Conservation (phyloP, 129 eudicot species). For the Flaveria sonorensis region DNA sequence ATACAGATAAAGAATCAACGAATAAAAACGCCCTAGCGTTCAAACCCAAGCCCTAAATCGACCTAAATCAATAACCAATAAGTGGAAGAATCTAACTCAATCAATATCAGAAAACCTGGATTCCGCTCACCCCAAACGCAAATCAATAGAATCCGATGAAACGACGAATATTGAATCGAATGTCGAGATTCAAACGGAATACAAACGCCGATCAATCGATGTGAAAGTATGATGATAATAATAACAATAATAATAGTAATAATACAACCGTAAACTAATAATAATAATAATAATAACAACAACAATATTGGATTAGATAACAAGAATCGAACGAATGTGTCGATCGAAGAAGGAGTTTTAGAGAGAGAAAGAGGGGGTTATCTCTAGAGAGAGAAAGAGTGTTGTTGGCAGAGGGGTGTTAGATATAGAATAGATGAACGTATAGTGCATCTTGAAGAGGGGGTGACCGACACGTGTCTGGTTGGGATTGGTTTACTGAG, state of each 20-base stretch:
- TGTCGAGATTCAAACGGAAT: conserved; percentile 3
- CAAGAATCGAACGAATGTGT: conserved; percentile 29
- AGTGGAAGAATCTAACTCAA: conserved; percentile 30
- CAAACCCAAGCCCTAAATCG: conserved; percentile 20
- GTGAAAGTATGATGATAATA: conserved; percentile 17
- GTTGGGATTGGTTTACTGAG: conserved; percentile 27
- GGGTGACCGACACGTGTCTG: conserved; percentile 40
- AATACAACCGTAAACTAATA: conserved; percentile 19
- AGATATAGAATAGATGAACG: conserved; percentile 14
- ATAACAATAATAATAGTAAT: not conserved
- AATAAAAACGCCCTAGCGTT: conserved; percentile 24
- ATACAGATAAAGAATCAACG: conserved; percentile 52
- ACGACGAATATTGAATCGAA: conserved; percentile 1
- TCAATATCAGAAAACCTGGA: conserved; percentile 32
- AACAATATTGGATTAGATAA: not conserved
- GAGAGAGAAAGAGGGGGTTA: conserved; percentile 11
- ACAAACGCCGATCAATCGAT: conserved; percentile 13
- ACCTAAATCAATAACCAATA: conserved; percentile 22
- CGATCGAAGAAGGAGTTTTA: conserved; percentile 38
- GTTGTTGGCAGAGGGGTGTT: conserved; percentile 2
- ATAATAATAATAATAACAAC: conserved; percentile 1
- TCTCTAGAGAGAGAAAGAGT: conserved; percentile 37
- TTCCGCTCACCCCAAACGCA: conserved; percentile 25
- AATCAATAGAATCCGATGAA: conserved; percentile 36
- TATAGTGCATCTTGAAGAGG: conserved; percentile 24